These are phyloP conservation scores for Leishmania martiniquensis DNA, from an alignment of 208 protist genomes.

Conservation along the genomic window DNA sequence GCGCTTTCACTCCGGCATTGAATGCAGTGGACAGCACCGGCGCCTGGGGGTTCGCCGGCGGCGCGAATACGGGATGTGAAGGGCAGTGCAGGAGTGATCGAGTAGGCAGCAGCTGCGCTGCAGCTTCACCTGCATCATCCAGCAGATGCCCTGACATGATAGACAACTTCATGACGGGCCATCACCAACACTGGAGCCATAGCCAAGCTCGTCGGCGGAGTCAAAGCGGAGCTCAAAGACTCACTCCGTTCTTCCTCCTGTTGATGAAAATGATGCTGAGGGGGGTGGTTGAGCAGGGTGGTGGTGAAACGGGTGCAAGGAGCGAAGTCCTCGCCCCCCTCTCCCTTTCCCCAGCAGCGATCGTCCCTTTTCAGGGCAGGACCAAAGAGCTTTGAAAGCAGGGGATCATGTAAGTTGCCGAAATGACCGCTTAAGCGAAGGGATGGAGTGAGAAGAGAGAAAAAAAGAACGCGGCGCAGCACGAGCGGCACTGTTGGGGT, in stretches of 20 bases:
- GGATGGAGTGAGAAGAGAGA: neutral
- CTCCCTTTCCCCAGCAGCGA: neutral
- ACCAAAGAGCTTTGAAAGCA: neutral
- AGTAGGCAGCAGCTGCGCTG: neutral
- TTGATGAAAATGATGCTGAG: neutral
- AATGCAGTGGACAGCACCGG: neutral
- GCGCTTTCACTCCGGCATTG: neutral
- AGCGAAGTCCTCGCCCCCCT: neutral
- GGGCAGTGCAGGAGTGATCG: neutral
- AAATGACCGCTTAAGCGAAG: neutral
- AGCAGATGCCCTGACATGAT: neutral
- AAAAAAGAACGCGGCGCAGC: neutral
- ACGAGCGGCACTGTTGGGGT: neutral
- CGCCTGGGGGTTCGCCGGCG: neutral
- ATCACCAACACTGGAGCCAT: neutral
- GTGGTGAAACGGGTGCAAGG: neutral
- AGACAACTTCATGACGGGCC: neutral
- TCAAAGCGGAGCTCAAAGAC: neutral
- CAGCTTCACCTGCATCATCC: neutral
- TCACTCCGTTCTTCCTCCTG: neutral
- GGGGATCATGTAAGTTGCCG: neutral
- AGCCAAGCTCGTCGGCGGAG: neutral
- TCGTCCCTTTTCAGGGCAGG: neutral
- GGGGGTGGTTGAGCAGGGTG: neutral
- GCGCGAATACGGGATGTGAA: neutral